These are phyloP conservation scores for Starmerella powellii DNA, from an alignment of 805 yeast species.

Conservation along the genomic window DNA sequence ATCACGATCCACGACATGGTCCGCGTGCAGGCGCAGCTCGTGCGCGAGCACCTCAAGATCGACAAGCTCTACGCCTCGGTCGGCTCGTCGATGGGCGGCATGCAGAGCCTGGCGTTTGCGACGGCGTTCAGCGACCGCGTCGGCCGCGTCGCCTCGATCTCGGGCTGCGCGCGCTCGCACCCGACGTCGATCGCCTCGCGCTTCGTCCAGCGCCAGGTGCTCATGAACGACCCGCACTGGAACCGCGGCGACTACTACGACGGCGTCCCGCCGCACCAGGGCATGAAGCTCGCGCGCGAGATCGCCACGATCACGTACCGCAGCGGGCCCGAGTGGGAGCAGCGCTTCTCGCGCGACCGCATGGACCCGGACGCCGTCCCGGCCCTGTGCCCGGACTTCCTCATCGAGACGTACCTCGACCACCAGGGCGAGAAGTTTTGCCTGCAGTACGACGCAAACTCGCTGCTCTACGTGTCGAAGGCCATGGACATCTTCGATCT, in stretches of 20 bases:
- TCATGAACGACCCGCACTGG: constrained; percentile 94
- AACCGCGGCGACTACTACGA: constrained; percentile 78
- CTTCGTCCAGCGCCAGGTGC: constrained; percentile 81
- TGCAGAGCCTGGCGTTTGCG: constrained; percentile 86
- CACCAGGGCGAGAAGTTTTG: constrained; percentile 94
- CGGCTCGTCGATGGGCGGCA: constrained; percentile 98
- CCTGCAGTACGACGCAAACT: constrained; percentile 80
- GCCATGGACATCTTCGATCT: constrained; percentile 92
- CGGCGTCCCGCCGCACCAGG: constrained; percentile 75
- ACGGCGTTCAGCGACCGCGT: constrained; percentile 71
- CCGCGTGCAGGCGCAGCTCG: constrained; percentile 66
- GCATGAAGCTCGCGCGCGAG: constrained; percentile 88
- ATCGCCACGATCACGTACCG: constrained; percentile 89
- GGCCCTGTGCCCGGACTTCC: constrained; percentile 83
- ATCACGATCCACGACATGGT: constrained; percentile 82
- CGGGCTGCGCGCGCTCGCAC: constrained; percentile 89
- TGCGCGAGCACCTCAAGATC: constrained; percentile 52
- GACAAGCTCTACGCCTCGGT: constrained; percentile 59
- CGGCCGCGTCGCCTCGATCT: constrained; percentile 59
- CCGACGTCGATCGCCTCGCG: constrained; percentile 91
- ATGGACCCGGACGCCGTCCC: constrained; percentile 70
- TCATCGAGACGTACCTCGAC: constrained; percentile 84
- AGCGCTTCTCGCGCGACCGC: constrained; percentile 76
- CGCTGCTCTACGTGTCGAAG: constrained; percentile 73
- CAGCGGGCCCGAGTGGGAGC: constrained; percentile 96